phyloP scores from a whole-genome alignment of 495 filamentous ascomycete genomes.

The Neurospora hispaniola region DNA sequence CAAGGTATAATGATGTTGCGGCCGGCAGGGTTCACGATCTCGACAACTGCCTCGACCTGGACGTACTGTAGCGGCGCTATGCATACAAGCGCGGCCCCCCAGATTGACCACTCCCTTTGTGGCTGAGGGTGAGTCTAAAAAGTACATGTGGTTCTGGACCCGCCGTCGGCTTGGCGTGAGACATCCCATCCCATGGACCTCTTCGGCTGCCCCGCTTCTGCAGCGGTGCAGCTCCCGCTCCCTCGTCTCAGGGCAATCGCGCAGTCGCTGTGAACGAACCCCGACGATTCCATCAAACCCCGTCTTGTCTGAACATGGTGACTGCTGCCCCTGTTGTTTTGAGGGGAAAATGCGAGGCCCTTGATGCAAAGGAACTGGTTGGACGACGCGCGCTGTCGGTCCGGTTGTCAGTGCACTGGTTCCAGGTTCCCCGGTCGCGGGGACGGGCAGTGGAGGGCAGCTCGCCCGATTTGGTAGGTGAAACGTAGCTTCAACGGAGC shows the following conservation, averaged over 20 bases:
- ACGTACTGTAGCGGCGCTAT: background rate
- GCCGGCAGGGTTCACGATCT: background rate
- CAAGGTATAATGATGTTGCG: background rate
- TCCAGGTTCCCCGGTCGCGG: background rate
- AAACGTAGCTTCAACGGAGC: conserved; percentile 27
- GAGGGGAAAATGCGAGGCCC: background rate
- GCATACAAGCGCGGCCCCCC: background rate
- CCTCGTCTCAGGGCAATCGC: background rate
- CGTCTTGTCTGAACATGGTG: background rate
- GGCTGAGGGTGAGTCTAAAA: background rate
- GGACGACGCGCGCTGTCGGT: background rate
- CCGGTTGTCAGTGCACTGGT: background rate
- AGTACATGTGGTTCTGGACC: background rate
- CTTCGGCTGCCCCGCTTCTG: background rate
- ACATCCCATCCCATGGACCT: background rate
- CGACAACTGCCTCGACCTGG: background rate
- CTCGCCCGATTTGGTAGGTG: conserved; percentile 10
- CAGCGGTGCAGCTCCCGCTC: background rate
- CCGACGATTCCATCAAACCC: background rate
- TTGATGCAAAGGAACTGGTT: background rate
- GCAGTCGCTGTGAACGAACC: background rate
- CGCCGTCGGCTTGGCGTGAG: background rate
- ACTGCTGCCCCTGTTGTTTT: background rate
- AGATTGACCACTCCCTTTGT: background rate
- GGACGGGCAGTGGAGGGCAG: background rate